Percentiles rank a stretch among this genome's conserved stretches.
These are phyloP conservation scores for Salix udensis DNA, from an alignment of 345 rosid genomes.

Conservation along the genomic window DNA sequence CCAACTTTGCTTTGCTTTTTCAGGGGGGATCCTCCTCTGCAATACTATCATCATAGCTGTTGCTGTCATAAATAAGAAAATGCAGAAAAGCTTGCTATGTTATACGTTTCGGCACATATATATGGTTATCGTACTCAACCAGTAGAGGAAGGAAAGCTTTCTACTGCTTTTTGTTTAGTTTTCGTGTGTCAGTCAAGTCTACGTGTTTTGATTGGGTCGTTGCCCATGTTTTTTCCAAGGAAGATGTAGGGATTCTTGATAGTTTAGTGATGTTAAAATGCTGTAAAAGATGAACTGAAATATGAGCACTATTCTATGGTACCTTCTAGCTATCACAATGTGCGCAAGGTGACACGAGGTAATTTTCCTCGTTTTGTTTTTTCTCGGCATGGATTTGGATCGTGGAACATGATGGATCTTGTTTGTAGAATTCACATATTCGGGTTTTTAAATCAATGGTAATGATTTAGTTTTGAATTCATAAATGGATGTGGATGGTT, in stretches of 20 bases:
- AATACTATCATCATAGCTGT: conserved; percentile 1
- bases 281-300: conserved; percentile 3
- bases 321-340: neutral
- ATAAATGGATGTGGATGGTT: neutral
- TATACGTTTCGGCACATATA: neutral
- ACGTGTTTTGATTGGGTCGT: conserved; percentile 1
- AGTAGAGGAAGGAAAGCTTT: conserved; percentile 8
- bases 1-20: neutral
- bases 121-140: neutral
- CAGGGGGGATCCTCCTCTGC: conserved; percentile 12
- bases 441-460: neutral
- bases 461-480: neutral
- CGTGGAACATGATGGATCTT: neutral
- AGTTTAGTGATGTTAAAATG: neutral
- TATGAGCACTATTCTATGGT: neutral
- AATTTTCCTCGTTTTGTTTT: neutral
- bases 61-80: neutral
- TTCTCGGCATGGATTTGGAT: neutral
- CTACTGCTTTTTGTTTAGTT: neutral
- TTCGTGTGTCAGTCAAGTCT: neutral
- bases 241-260: conserved; percentile 13
- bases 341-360: neutral
- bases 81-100: conserved; percentile 1
- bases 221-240: neutral
- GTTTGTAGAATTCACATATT: neutral